phyloP scores from a whole-genome alignment of 2,329 filamentous ascomycete genomes.

The Coniochaeta sp. region DNA sequence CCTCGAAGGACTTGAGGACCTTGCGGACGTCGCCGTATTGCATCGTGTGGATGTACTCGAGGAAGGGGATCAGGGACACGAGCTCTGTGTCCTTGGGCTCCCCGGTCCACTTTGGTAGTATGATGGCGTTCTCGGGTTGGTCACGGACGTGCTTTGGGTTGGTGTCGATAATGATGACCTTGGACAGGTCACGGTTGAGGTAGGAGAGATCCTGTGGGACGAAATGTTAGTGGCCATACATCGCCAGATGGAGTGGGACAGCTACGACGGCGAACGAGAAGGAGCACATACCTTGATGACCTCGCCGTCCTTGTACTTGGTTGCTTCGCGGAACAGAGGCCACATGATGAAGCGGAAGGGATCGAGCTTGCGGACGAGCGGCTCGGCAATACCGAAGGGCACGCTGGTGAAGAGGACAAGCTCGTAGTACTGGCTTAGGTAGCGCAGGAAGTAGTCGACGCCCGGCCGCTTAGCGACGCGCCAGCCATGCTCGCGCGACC shows the following conservation, averaged over 20 bases:
- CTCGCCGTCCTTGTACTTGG: conserved; percentile 90
- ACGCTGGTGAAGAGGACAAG: conserved; percentile 91
- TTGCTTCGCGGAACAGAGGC: conserved; percentile 94
- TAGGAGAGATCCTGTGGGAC: conserved; percentile 78
- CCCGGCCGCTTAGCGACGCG: conserved; percentile 90
- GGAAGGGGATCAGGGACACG: conserved; percentile 85
- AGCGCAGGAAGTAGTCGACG: conserved; percentile 93
- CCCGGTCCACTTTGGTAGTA: conserved; percentile 86
- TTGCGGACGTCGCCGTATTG: conserved; percentile 80
- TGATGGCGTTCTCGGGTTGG: conserved; percentile 94
- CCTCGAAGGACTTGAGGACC: conserved; percentile 81
- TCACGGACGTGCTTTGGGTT: conserved; percentile 72
- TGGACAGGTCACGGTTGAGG: conserved; percentile 90
- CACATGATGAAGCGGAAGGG: conserved; percentile 93
- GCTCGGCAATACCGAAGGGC: conserved; percentile 76
- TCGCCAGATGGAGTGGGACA: not conserved
- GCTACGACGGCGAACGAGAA: not conserved
- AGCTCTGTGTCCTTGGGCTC: conserved; percentile 77
- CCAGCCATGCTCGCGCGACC: conserved; percentile 92
- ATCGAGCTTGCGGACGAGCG: conserved; percentile 86
- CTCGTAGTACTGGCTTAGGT: conserved; percentile 96
- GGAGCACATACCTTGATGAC: conserved; percentile 73
- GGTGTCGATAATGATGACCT: conserved; percentile 92
- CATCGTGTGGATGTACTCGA: conserved; percentile 96
- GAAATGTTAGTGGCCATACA: conserved; percentile 9